Conservation (phyloP, 2,329 filamentous ascomycete genomes). For the Cladophialophora psammophila region DNA sequence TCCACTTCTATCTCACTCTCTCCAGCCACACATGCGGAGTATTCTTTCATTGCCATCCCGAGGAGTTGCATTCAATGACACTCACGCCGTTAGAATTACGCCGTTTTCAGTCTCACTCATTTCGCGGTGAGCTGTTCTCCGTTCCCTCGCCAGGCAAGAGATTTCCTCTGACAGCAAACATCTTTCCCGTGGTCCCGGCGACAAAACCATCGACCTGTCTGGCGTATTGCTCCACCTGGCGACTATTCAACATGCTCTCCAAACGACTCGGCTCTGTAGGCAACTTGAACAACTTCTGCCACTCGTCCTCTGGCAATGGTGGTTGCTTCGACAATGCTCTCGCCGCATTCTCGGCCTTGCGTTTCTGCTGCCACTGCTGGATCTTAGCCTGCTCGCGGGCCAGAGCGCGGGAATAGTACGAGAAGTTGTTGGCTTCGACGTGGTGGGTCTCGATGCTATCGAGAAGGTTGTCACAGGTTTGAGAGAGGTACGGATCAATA, state of each 20-base stretch:
- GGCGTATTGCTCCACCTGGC: conserved; percentile 97
- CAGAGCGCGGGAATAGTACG: conserved; percentile 93
- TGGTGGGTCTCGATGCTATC: conserved; percentile 98
- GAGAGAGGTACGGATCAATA: conserved; percentile 97
- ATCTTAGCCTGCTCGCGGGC: conserved; percentile 97
- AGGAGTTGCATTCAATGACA: neutral
- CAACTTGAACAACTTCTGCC: conserved; percentile 97
- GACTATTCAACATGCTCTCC: conserved; percentile 91
- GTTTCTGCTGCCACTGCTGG: conserved; percentile 93
- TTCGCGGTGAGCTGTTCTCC: conserved; percentile 13
- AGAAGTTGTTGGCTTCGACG: conserved; percentile 98
- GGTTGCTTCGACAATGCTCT: conserved; percentile 86
- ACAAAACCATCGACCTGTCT: conserved; percentile 97
- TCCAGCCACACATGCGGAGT: neutral
- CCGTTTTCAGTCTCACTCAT: conserved; percentile 1
- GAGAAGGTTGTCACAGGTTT: conserved; percentile 94
- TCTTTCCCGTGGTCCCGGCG: conserved; percentile 89
- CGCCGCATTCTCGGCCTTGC: conserved; percentile 92
- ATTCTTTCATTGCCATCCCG: neutral
- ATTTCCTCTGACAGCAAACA: conserved; percentile 90
- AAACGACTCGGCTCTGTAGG: conserved; percentile 91
- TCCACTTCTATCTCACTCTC: neutral
- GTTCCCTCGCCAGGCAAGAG: conserved; percentile 61
- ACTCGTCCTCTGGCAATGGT: conserved; percentile 93
- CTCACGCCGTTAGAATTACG: neutral